Conservation (phyloP, 1,139 yeast species). For the Pneumocystis canis region DNA sequence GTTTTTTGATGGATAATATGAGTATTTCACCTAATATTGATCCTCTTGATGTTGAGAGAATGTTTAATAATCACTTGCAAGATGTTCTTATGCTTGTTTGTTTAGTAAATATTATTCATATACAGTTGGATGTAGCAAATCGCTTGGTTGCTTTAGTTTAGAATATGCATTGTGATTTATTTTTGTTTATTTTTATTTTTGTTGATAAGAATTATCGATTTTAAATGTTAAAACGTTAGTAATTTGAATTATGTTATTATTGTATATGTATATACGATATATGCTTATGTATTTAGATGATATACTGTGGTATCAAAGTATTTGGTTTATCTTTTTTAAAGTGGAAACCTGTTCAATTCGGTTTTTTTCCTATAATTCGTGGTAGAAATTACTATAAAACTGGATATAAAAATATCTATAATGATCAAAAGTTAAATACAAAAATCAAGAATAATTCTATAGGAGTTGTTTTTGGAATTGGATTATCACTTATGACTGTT, state of each 20-base stretch:
- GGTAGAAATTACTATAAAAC: not conserved
- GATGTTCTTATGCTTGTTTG: conserved; percentile 75
- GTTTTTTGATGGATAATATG: conserved; percentile 50
- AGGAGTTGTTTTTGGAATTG: not conserved
- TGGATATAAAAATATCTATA: not conserved
- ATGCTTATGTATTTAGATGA: not conserved
- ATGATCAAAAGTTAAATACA: not conserved
- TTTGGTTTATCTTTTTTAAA: not conserved
- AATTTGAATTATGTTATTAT: not conserved
- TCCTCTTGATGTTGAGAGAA: conserved; percentile 41
- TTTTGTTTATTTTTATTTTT: not conserved
- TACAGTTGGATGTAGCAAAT: conserved; percentile 32
- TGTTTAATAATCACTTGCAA: conserved; percentile 61
- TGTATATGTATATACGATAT: not conserved
- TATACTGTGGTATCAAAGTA: not conserved
- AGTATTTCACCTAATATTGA: conserved; percentile 49
- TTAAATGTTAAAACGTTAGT: not conserved
- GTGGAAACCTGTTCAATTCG: not conserved
- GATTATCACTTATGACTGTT: not conserved
- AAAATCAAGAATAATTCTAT: not conserved
- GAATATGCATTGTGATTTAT: not conserved
- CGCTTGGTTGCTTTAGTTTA: conserved; percentile 9
- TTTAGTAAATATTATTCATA: conserved; percentile 70
- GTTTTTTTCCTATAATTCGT: not conserved
- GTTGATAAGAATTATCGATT: not conserved